These are phyloP conservation scores for Knufia fluminis DNA, from an alignment of 2,329 filamentous ascomycete species.

Conservation along the genomic window DNA sequence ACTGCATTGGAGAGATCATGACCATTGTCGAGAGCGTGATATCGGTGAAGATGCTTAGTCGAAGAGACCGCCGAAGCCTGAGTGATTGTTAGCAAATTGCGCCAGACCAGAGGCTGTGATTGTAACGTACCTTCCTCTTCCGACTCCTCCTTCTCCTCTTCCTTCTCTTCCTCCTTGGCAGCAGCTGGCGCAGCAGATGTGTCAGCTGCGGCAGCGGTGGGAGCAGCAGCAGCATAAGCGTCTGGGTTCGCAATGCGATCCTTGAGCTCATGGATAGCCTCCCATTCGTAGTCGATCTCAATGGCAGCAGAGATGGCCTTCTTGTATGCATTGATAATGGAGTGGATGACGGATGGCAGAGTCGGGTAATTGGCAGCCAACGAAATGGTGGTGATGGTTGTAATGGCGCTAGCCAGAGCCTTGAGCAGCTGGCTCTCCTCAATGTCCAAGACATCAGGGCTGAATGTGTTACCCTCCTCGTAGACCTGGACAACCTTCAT, in stretches of 20 bases:
- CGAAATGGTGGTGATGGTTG: conserved; percentile 81
- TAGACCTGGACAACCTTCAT: conserved; percentile 96
- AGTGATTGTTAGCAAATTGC: conserved; percentile 27
- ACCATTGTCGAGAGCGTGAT: conserved; percentile 27
- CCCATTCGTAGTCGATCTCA: conserved; percentile 85
- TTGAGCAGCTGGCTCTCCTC: conserved; percentile 88
- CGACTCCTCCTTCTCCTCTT: conserved; percentile 58
- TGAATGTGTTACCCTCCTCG: conserved; percentile 92
- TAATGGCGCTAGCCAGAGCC: conserved; percentile 69
- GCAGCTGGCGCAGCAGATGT: conserved; percentile 44
- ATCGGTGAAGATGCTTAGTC: conserved; percentile 38
- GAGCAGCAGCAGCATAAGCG: conserved; percentile 77
- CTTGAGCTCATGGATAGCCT: conserved; percentile 95
- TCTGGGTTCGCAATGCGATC: conserved; percentile 99
- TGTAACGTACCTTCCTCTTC: conserved; percentile 49
- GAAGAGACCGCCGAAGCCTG: conserved; percentile 74
- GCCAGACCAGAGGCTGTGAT: conserved; percentile 32
- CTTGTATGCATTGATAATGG: conserved; percentile 96
- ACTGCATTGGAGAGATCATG: conserved; percentile 30
- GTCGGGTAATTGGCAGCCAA: conserved; percentile 93
- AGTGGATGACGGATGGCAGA: conserved; percentile 92
- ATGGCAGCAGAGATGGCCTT: conserved; percentile 83
- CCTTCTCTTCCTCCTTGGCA: conserved; percentile 47
- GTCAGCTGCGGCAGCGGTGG: conserved; percentile 52
- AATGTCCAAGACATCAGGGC: conserved; percentile 78